phyloP scores from a whole-genome alignment of 2,329 filamentous ascomycete genomes.

The Ramichloridium luteum region DNA sequence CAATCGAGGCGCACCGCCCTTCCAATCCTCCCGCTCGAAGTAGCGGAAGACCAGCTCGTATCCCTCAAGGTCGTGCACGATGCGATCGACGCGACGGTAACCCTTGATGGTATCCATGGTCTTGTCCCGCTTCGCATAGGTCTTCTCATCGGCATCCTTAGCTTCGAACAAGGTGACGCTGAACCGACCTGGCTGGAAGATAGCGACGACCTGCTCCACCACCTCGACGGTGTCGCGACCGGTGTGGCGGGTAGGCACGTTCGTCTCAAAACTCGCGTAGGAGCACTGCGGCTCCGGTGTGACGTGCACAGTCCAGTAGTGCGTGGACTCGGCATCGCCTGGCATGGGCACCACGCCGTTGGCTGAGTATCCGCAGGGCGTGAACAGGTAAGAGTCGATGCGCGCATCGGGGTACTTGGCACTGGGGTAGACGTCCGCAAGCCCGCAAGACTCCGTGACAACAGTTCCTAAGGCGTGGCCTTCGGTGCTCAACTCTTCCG shows the following conservation, averaged over 20 bases:
- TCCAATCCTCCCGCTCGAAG: constrained; percentile 82
- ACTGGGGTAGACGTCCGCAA: constrained; percentile 78
- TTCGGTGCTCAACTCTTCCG: constrained; percentile 73
- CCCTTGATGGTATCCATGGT: constrained; percentile 69
- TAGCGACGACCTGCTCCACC: constrained; percentile 83
- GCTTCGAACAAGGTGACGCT: constrained; percentile 94
- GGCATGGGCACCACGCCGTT: constrained; percentile 87
- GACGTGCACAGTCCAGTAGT: constrained; percentile 98
- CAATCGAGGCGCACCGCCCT: constrained; percentile 50
- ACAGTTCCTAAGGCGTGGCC: constrained; percentile 87
- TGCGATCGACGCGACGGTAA: constrained; percentile 81
- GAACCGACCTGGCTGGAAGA: constrained; percentile 97
- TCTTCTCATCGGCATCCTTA: constrained; percentile 44
- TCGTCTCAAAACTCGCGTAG: constrained; percentile 96
- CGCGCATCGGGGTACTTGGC: constrained; percentile 82
- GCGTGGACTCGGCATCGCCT: constrained; percentile 38
- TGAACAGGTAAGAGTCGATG: constrained; percentile 93
- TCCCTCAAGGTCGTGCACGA: constrained; percentile 93
- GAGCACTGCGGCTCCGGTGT: constrained; percentile 95
- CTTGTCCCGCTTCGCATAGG: constrained; percentile 31
- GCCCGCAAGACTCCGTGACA: constrained; percentile 78
- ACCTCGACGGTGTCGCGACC: constrained; percentile 82
- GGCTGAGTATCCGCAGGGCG: constrained; percentile 91
- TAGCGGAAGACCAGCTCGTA: constrained; percentile 95
- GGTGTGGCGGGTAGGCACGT: constrained; percentile 77